phyloP scores from a whole-genome alignment of 805 yeast species.

The Sugiyamaella smithiae region DNA sequence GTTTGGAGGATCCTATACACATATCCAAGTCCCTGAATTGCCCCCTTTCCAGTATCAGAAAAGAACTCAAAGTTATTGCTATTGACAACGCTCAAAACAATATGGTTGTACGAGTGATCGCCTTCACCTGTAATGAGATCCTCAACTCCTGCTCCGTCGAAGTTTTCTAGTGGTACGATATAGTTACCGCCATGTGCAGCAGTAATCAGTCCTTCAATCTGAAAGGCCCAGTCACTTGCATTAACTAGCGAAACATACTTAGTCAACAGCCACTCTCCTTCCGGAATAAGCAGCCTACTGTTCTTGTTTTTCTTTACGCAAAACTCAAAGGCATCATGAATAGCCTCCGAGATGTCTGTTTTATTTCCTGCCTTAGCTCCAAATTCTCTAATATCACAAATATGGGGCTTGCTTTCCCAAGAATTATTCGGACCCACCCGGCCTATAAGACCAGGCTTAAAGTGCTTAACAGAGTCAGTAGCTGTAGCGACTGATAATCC shows the following conservation, averaged over 20 bases:
- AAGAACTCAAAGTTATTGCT: slow-evolving; percentile 1
- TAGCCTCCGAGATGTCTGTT: not conserved
- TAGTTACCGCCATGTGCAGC: slow-evolving; percentile 4
- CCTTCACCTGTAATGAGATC: not conserved
- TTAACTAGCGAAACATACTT: not conserved
- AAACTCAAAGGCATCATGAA: not conserved
- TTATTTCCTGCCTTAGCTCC: not conserved
- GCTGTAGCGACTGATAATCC: not conserved
- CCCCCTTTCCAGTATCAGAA: not conserved
- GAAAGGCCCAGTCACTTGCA: slow-evolving; percentile 5
- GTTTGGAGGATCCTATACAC: not conserved
- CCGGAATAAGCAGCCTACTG: not conserved
- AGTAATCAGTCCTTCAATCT: not conserved
- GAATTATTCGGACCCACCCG: not conserved
- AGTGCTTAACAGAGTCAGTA: not conserved
- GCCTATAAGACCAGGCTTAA: not conserved
- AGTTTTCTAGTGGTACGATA: not conserved
- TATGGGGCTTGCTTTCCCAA: slow-evolving; percentile 1
- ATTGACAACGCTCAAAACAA: slow-evolving; percentile 1
- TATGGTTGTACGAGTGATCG: not conserved
- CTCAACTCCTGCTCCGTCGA: slow-evolving; percentile 2
- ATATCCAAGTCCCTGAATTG: not conserved
- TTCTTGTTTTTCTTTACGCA: not conserved
- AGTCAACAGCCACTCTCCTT: not conserved
- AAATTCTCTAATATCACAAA: slow-evolving; percentile 2